phyloP scores from a whole-genome alignment of 164 flowering plant species.

The Chloranthus sessilifolius region DNA sequence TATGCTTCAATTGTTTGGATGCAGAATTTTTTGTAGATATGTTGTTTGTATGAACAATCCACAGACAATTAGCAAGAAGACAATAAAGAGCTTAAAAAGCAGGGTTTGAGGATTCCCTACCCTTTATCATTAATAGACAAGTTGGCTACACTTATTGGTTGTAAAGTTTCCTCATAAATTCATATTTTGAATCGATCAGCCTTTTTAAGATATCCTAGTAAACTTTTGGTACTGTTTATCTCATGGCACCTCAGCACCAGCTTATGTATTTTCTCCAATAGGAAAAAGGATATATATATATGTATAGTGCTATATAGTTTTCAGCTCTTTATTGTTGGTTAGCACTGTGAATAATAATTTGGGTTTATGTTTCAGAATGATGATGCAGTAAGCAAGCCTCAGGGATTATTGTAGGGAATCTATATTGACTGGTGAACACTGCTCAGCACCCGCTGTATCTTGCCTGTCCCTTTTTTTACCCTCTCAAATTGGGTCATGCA shows the following conservation, averaged over 20 bases:
- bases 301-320: neutral
- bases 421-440: neutral
- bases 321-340: neutral
- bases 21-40: too few species aligned
- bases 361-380: constrained; percentile 2
- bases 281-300: neutral
- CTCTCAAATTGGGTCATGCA: constrained; percentile 8
- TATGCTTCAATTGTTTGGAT: too few species aligned
- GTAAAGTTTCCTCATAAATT: too few species aligned
- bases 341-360: neutral
- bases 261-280: neutral
- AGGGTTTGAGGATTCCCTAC: too few species aligned
- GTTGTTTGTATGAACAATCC: too few species aligned
- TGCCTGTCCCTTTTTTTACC: neutral
- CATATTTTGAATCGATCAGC: neutral
- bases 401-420: constrained; percentile 1
- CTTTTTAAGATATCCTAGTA: neutral
- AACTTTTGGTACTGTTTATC: neutral
- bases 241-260: neutral
- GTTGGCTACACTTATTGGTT: too few species aligned
- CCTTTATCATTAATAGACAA: too few species aligned
- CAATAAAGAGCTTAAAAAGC: too few species aligned
- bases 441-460: neutral
- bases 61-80: too few species aligned
- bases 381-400: constrained; percentile 2